phyloP scores from a whole-genome alignment of 2,329 filamentous ascomycete species.

The Raffaelea albimanens region DNA sequence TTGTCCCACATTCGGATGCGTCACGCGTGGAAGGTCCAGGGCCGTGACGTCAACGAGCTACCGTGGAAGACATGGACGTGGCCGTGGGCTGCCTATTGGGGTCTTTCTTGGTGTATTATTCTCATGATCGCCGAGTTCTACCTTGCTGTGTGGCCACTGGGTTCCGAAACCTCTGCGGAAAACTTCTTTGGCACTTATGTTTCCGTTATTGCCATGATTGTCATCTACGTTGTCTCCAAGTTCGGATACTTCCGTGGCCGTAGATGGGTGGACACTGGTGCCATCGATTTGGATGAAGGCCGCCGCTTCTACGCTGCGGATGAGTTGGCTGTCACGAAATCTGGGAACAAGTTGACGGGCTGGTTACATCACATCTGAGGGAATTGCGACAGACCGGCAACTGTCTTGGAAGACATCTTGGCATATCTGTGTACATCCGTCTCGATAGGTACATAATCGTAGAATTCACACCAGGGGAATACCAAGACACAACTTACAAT shows the following conservation, averaged over 20 bases:
- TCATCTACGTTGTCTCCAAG: slow-evolving; percentile 1
- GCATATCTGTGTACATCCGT: too few species aligned
- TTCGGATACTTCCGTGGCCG: slow-evolving; percentile 4
- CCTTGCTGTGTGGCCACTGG: slow-evolving; percentile 2
- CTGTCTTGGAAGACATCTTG: too few species aligned
- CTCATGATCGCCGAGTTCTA: slow-evolving; percentile 5
- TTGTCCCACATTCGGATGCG: slow-evolving; percentile 4
- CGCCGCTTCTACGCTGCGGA: not conserved
- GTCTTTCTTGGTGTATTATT: slow-evolving; percentile 4
- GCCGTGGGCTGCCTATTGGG: slow-evolving; percentile 10
- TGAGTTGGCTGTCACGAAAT: not conserved
- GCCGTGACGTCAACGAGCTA: not conserved
- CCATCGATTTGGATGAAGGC: not conserved
- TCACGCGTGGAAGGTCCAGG: slow-evolving; percentile 4
- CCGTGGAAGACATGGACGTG: slow-evolving; percentile 3
- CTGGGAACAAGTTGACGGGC: not conserved
- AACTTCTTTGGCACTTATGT: slow-evolving; percentile 4
- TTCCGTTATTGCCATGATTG: slow-evolving; percentile 7
- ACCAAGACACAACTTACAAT: too few species aligned
- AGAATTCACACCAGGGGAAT: too few species aligned
- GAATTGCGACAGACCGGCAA: too few species aligned
- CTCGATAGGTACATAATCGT: too few species aligned
- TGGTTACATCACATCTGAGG: slow-evolving; percentile 1
- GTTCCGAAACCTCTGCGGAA: not conserved
- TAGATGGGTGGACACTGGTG: not conserved